Evolutionary conservation across 2,329 filamentous ascomycete species (phyloP).

Genomic region (Fusarium veterinarium): DNA sequence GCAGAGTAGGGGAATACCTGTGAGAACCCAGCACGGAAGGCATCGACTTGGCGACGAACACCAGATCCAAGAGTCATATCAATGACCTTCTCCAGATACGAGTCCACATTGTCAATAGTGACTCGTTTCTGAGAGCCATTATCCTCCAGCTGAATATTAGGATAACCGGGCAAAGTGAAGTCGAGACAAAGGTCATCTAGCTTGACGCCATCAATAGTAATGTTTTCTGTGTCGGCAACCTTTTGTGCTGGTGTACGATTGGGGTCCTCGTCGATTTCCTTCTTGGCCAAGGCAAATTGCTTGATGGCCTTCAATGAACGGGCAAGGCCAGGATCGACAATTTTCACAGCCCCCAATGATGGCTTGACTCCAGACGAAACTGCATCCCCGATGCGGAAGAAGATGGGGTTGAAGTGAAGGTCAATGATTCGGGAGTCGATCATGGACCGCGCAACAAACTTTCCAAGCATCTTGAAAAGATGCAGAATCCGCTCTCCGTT

Average conservation of each 20-base stretch:
- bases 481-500: slow-evolving; percentile 89
- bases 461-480: slow-evolving; percentile 92
- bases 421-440: slow-evolving; percentile 98
- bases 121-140: slow-evolving; percentile 80
- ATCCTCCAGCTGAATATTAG: slow-evolving; percentile 82
- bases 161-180: slow-evolving; percentile 94
- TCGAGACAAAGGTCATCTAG: slow-evolving; percentile 92
- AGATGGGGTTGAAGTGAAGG: slow-evolving; percentile 95
- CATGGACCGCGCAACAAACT: slow-evolving; percentile 98
- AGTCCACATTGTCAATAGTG: slow-evolving; percentile 90
- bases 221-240: slow-evolving; percentile 72
- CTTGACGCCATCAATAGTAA: slow-evolving; percentile 78
- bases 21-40: slow-evolving; percentile 91
- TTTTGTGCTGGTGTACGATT: slow-evolving; percentile 76
- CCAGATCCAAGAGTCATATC: slow-evolving; percentile 92
- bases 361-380: slow-evolving; percentile 73
- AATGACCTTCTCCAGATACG: slow-evolving; percentile 89
- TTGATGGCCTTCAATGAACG: slow-evolving; percentile 88
- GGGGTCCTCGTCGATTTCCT: slow-evolving; percentile 79
- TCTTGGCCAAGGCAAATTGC: slow-evolving; percentile 86
- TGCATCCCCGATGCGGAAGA: slow-evolving; percentile 91
- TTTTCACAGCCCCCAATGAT: slow-evolving; percentile 88
- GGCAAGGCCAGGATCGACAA: slow-evolving; percentile 87
- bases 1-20: slow-evolving; percentile 97
- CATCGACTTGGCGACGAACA: slow-evolving; percentile 88